These are phyloP conservation scores for Azolla pinnata DNA, from an alignment of 75 land plant genomes.

Conservation along the genomic window DNA sequence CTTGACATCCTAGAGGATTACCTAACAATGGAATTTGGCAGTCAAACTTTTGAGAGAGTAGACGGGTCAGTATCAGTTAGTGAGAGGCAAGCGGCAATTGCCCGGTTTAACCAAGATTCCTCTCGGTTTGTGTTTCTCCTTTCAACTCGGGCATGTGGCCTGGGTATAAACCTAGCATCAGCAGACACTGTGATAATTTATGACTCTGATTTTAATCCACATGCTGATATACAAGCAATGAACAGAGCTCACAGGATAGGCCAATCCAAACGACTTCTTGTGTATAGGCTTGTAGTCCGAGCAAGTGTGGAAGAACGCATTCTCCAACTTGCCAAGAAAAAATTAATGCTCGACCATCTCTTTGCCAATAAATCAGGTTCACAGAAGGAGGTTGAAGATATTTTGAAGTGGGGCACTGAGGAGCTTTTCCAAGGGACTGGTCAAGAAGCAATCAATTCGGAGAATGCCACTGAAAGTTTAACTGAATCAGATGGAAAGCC, in stretches of 20 bases:
- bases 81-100: conserved; percentile 78
- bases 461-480: conserved; percentile 22
- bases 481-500: conserved; percentile 35
- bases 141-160: conserved; percentile 94
- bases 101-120: conserved; percentile 85
- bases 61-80: conserved; percentile 87
- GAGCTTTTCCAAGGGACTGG: conserved; percentile 54
- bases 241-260: conserved; percentile 98
- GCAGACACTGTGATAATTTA: conserved; percentile 97
- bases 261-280: conserved; percentile 84
- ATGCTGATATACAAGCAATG: conserved; percentile 99
- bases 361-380: conserved; percentile 92
- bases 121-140: conserved; percentile 86
- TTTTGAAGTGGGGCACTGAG: conserved; percentile 94
- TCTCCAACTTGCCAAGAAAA: conserved; percentile 92
- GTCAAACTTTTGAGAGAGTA: conserved; percentile 76
- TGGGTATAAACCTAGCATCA: conserved; percentile 92
- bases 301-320: conserved; percentile 99
- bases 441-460: conserved; percentile 9
- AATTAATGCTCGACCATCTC: conserved; percentile 88
- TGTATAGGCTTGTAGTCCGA: conserved; percentile 88
- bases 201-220: conserved; percentile 99
- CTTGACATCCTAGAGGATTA: conserved; percentile 96
- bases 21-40: conserved; percentile 73
- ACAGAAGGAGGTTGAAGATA: conserved; percentile 91